phyloP scores from a whole-genome alignment of 2,329 filamentous ascomycete species.

The Pseudocercospora ulei region DNA sequence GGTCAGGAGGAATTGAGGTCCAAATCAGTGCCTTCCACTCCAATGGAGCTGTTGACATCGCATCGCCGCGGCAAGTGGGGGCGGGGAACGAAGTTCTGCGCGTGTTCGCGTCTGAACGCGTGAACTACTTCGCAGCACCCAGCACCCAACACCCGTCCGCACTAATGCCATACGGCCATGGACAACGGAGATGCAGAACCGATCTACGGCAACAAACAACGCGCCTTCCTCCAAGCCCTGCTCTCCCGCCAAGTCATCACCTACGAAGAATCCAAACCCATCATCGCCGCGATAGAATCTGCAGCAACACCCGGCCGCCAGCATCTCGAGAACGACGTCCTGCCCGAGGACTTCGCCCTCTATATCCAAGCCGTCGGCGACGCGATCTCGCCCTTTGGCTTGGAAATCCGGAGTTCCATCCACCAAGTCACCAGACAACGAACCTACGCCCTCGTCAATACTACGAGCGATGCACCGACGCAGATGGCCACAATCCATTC shows the following conservation, averaged over 20 bases:
- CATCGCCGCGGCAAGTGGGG: too few relatives aligned
- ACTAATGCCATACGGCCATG: slow-evolving; percentile 15
- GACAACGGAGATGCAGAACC: slow-evolving; percentile 12
- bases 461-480: slow-evolving; percentile 70
- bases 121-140: background rate
- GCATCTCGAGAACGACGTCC: slow-evolving; percentile 54
- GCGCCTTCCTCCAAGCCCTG: slow-evolving; percentile 84
- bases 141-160: slow-evolving; percentile 1
- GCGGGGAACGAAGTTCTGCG: too few relatives aligned
- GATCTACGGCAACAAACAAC: slow-evolving; percentile 56
- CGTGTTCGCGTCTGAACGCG: too few relatives aligned
- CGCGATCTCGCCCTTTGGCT: slow-evolving; percentile 68
- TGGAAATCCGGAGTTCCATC: slow-evolving; percentile 67
- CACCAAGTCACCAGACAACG: slow-evolving; percentile 53
- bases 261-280: slow-evolving; percentile 58
- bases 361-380: slow-evolving; percentile 63
- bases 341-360: slow-evolving; percentile 55
- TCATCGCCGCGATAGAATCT: slow-evolving; percentile 67
- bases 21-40: too few relatives aligned
- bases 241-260: slow-evolving; percentile 70
- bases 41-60: too few relatives aligned
- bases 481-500: slow-evolving; percentile 75
- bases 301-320: slow-evolving; percentile 44
- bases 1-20: too few relatives aligned
- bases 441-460: slow-evolving; percentile 74